These are phyloP conservation scores for Barbarea vulgaris DNA, from an alignment of 345 rosid genomes.

Conservation along the genomic window DNA sequence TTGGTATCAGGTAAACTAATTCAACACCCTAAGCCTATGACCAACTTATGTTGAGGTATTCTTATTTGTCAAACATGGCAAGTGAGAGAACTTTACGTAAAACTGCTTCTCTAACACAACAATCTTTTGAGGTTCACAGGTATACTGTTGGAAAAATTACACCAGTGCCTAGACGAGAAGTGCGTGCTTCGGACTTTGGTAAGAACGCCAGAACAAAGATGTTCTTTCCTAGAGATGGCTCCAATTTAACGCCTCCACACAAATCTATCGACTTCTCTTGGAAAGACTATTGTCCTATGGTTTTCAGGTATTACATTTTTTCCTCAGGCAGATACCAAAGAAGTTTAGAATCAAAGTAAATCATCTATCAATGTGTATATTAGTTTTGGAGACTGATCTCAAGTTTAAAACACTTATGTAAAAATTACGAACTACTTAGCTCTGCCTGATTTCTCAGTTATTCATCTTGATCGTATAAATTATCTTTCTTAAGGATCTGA, in stretches of 20 bases:
- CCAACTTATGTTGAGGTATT: slow-evolving; percentile 7
- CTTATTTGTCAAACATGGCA: background rate
- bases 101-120: slow-evolving; percentile 18
- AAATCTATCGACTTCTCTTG: slow-evolving; percentile 81
- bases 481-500: too few species aligned
- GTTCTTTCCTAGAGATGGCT: slow-evolving; percentile 89
- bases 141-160: slow-evolving; percentile 96
- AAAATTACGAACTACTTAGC: too few species aligned
- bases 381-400: background rate
- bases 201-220: slow-evolving; percentile 88
- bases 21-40: slow-evolving; percentile 18
- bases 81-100: background rate
- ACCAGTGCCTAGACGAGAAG: slow-evolving; percentile 89
- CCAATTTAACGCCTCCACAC: slow-evolving; percentile 90
- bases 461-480: too few species aligned
- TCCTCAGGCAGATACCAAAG: slow-evolving; percentile 22
- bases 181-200: slow-evolving; percentile 88
- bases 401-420: background rate
- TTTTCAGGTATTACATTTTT: slow-evolving; percentile 69
- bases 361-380: background rate
- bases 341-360: slow-evolving; percentile 3
- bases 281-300: slow-evolving; percentile 99
- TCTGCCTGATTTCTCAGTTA: too few species aligned
- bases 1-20: slow-evolving; percentile 81
- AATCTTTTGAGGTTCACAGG: slow-evolving; percentile 57